phyloP scores from a whole-genome alignment of 441 rosid species.

The Melastoma candidum region DNA sequence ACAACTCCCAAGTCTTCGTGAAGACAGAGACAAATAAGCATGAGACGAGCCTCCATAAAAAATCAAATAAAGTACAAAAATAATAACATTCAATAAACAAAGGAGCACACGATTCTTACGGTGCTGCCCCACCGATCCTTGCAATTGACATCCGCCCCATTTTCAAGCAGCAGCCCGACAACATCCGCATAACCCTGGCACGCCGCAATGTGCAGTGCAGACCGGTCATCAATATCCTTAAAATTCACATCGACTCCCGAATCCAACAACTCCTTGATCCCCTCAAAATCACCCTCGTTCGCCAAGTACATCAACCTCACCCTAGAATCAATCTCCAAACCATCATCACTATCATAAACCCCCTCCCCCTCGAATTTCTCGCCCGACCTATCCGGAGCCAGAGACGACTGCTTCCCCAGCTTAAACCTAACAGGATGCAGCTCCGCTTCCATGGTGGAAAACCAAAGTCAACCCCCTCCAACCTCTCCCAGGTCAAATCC shows the following conservation, averaged over 20 bases:
- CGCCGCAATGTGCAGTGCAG: conserved; percentile 85
- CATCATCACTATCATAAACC: conserved; percentile 23
- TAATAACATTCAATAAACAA: not conserved
- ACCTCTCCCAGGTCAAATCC: too few relatives aligned
- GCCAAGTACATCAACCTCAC: conserved; percentile 63
- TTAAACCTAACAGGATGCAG: conserved; percentile 32
- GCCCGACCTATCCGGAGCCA: conserved; percentile 46
- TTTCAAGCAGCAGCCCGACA: conserved; percentile 45
- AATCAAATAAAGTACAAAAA: not conserved
- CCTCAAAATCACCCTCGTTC: conserved; percentile 69
- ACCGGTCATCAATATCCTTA: conserved; percentile 70
- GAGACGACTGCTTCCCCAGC: conserved; percentile 56
- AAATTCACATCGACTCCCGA: conserved; percentile 65
- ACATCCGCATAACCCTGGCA: conserved; percentile 69
- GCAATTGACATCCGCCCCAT: conserved; percentile 50
- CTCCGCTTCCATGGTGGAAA: conserved; percentile 37
- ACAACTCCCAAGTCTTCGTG: not conserved
- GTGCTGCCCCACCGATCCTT: conserved; percentile 97
- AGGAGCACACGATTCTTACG: conserved; percentile 28
- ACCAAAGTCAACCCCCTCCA: too few relatives aligned
- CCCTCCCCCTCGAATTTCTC: conserved; percentile 22
- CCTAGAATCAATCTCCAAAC: conserved; percentile 37
- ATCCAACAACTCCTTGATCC: conserved; percentile 57
- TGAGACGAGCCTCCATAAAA: not conserved
- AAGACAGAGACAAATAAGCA: not conserved